A percentile compares a stretch with the other conserved stretches of the same genome.
Conservation (phyloP, 2,329 filamentous ascomycete species). For the Colletotrichum truncatum region DNA sequence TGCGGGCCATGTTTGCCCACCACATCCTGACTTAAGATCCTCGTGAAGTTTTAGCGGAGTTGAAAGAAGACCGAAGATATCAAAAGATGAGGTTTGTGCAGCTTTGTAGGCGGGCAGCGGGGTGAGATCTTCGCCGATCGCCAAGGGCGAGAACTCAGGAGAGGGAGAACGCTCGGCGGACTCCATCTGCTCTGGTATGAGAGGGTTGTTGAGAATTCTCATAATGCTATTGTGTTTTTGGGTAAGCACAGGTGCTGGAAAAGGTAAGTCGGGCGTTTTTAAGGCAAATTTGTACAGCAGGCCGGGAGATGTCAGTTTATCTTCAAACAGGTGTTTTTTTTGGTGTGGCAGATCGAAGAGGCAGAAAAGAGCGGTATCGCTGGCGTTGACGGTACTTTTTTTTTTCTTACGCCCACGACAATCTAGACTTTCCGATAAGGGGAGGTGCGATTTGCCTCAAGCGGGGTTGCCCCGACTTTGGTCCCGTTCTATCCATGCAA, state of each 20-base stretch:
- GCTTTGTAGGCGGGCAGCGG: constrained; percentile 68
- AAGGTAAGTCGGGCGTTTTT: not conserved
- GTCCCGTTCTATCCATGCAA: too few species aligned
- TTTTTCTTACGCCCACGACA: constrained; percentile 19
- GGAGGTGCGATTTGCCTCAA: constrained; percentile 28
- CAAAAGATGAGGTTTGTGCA: constrained; percentile 59
- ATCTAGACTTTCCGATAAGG: constrained; percentile 31
- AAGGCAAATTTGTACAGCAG: not conserved
- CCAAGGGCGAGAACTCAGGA: constrained; percentile 59
- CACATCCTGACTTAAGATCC: constrained; percentile 87
- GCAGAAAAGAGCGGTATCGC: constrained; percentile 23
- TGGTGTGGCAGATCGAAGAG: not conserved
- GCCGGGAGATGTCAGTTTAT: not conserved
- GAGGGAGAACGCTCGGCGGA: constrained; percentile 46
- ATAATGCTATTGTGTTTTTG: constrained; percentile 11
- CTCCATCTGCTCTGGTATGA: constrained; percentile 22
- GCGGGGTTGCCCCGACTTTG: constrained; percentile 27
- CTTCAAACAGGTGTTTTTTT: not conserved
- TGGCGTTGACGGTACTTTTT: constrained; percentile 5
- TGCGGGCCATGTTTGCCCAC: constrained; percentile 93
- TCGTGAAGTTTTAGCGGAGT: constrained; percentile 81
- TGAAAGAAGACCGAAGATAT: constrained; percentile 79
- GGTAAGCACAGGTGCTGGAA: not conserved
- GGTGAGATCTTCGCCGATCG: constrained; percentile 63
- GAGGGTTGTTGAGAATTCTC: constrained; percentile 27